Base-by-base conservation (phyloP, 169 alveolate genomes). In the Cryptosporidium felis region DNA sequence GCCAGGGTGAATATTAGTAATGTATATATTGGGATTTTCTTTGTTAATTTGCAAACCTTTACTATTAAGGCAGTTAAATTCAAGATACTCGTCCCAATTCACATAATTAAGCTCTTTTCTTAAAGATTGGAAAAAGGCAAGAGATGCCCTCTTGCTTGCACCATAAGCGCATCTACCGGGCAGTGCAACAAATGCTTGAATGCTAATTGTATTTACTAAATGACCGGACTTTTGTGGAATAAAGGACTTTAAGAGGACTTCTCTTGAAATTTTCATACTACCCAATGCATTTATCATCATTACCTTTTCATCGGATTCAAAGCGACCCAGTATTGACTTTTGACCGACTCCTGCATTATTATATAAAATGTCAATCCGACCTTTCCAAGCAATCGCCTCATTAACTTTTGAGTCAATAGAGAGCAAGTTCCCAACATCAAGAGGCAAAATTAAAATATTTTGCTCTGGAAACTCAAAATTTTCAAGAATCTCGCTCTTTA, bases 81-180 rank as follows among this genome's bases (percentile, higher is more conserved):
- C 65, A 21, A 65, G 45, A n/a, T 74, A 74, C 14, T 74, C 85
- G 21, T 47, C 67, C 85, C 85, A 74, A 38, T 74, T 74, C 5
- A 53, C 26, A 14, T 61, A 40, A 5, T 49, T 40, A 2, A 74
- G 32, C 41, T 74, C 85, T 32, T 51, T 53, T 74, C 67, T 74
- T 21, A 74, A 32, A 9, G 85, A 51, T 18, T 74, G 56, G 45
- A 74, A 74, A 58, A 36, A 74, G 14, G 74, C 32, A 53, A 74
- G 59, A 36, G 58, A 51, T 6, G 74, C 66, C 40, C 85, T 49
- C 12, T 74, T 74, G 46, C 74, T 74, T 16, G 85, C 85, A 38
- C 85, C 85, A 36, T 74, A 74, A 1, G 85, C 63, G 8, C 85
- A 74, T 58, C 85, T 49, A 1, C 85, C 85, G 38, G 85, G 85